Base-by-base conservation (phyloP, 2,329 filamentous ascomycete genomes). In the Hansfordia pulvinata region DNA sequence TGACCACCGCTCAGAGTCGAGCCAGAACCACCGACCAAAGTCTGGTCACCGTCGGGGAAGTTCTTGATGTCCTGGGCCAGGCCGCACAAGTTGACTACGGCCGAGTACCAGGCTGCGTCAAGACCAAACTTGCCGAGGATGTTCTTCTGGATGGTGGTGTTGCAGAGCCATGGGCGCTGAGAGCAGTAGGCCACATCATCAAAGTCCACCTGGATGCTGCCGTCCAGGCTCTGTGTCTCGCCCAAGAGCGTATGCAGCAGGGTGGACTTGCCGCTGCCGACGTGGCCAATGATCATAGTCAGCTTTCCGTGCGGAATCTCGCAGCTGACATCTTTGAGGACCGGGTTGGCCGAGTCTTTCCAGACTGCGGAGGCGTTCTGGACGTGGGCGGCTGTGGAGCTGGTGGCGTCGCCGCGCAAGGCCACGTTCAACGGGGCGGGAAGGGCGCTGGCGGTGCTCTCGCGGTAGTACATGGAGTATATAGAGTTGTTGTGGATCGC, bases 1-100 rank as follows among this genome's bases (percentile, higher is more conserved):
- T 63, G 58, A 1, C 59, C 59, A 19, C 58, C 58, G 20, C 56
- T 60, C 2, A 63, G 34, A 5, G 43, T 48, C 6, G 58, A 41
- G 2, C 59, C 59, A 6, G 49, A 46, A n/a, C 46, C 52, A 3
- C 59, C 57, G 28, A 60, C 46, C 10, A 47, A 32, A 0, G 53
- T 57, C 4, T 44, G 30, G 27, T 52, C 49, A 6, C 50, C 42
- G 17, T 44, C 36, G 5, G 47, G 35, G 24, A 56, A 38, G 3
- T 30, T 27, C 1, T 36, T 23, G 6, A 58, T 34, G 17, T 58
- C 54, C 8, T 47, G 36, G 2, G 47, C 39, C n/a, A 58, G 30
- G 1, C 42, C 44, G 20, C 54, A 58, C 2, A 45, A 44, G 2
- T 38, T 30, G 6, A 54, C 19, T 0, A 57, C 48, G 4, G 34